These are phyloP conservation scores for Linnemannia schmuckeri DNA, from an alignment of 192 early-diverging fungal genomes.

Conservation along the genomic window DNA sequence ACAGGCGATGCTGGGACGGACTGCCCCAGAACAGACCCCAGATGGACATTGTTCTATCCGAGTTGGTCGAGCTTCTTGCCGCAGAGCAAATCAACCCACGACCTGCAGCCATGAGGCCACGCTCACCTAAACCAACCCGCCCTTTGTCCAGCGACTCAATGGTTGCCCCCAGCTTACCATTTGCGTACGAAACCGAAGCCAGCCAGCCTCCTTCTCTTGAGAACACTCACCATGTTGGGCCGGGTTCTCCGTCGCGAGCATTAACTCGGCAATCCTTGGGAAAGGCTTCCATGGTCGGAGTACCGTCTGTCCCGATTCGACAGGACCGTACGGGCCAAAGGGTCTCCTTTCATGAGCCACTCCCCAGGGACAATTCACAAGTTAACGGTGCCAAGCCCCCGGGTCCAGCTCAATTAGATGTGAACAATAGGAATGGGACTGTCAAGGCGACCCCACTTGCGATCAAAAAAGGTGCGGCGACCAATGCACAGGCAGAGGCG, in stretches of 20 bases:
- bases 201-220: constrained; percentile 26
- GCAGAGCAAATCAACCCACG: constrained; percentile 47
- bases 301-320: constrained; percentile 38
- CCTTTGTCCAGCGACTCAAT: constrained; percentile 49
- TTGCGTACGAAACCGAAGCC: constrained; percentile 29
- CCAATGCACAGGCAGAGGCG: not conserved
- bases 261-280: constrained; percentile 40
- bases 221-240: constrained; percentile 22
- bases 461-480: constrained; percentile 1
- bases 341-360: constrained; percentile 36
- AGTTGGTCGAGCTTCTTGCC: constrained; percentile 45
- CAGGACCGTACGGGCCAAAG: constrained; percentile 32
- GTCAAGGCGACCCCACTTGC: not conserved
- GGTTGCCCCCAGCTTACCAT: constrained; percentile 27
- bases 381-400: not conserved
- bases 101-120: constrained; percentile 26
- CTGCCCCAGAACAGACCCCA: constrained; percentile 55
- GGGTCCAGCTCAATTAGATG: not conserved
- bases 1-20: constrained; percentile 57
- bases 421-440: not conserved
- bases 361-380: constrained; percentile 13
- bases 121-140: constrained; percentile 29
- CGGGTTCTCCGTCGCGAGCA: constrained; percentile 7
- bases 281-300: constrained; percentile 23
- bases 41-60: constrained; percentile 57